Percentiles rank a stretch among this genome's conserved stretches.
phyloP scores from a whole-genome alignment of 2,329 filamentous ascomycete genomes.

The Epichloe hybrida region DNA sequence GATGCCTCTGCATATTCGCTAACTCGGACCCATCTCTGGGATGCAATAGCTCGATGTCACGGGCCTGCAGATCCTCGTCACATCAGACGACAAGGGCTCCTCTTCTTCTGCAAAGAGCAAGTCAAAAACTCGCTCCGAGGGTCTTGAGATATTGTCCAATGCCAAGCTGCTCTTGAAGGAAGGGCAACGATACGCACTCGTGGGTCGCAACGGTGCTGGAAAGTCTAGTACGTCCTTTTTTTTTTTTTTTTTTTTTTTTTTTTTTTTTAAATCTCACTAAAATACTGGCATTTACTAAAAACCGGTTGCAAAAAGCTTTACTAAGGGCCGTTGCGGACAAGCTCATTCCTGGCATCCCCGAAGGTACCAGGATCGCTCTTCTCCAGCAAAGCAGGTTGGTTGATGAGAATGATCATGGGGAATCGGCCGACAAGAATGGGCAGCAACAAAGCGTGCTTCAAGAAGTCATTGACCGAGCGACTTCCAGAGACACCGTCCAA shows the following conservation, averaged over 20 bases:
- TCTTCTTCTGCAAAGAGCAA: conserved; percentile 36
- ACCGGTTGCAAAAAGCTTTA: conserved; percentile 34
- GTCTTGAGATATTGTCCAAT: conserved; percentile 55
- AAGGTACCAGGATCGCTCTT: conserved; percentile 50
- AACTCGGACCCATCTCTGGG: neutral
- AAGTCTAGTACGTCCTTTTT: conserved; percentile 52
- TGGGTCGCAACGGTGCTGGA: conserved; percentile 70
- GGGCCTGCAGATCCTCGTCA: conserved; percentile 56
- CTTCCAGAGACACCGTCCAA: conserved; percentile 41
- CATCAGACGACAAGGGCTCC: conserved; percentile 22
- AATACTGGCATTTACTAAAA: neutral
- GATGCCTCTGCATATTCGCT: neutral
- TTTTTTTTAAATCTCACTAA: neutral
- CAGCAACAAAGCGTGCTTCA: conserved; percentile 40
- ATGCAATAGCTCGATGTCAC: conserved; percentile 49
- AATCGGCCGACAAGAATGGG: neutral
- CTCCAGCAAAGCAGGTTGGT: conserved; percentile 48
- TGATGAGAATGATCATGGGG: conserved; percentile 18
- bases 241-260: too few species aligned
- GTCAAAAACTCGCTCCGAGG: conserved; percentile 28
- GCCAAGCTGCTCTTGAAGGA: conserved; percentile 60
- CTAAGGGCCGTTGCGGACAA: conserved; percentile 65
- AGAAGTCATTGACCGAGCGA: conserved; percentile 51
- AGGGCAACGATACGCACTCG: conserved; percentile 60
- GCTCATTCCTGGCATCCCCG: conserved; percentile 62